phyloP scores from a whole-genome alignment of 805 yeast species.

The Nakazawaea peltata region DNA sequence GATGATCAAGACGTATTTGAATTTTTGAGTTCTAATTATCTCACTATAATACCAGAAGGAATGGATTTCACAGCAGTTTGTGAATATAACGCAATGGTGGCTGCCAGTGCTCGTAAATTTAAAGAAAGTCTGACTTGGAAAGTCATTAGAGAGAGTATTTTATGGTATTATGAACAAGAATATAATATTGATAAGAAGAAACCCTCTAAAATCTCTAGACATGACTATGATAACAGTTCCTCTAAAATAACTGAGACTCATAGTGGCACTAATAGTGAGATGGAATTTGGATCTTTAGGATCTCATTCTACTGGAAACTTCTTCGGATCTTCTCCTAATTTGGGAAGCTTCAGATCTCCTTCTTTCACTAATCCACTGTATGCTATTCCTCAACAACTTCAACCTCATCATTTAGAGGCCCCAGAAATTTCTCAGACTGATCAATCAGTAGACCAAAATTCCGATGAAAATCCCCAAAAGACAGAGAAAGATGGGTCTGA shows the following conservation, averaged over 20 bases:
- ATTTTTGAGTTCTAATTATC: slow-evolving; percentile 40
- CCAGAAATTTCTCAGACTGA: too few species aligned
- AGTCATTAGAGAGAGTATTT: slow-evolving; percentile 41
- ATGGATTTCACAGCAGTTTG: slow-evolving; percentile 47
- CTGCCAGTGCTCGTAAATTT: slow-evolving; percentile 38
- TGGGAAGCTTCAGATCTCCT: slow-evolving; percentile 1
- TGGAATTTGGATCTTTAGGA: slow-evolving; percentile 10
- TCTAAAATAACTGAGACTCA: slow-evolving; percentile 1
- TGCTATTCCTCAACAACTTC: slow-evolving; percentile 5
- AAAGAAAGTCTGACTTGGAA: slow-evolving; percentile 62
- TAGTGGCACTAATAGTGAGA: slow-evolving; percentile 8
- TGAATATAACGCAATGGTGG: slow-evolving; percentile 47
- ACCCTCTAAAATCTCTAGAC: not conserved
- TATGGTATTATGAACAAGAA: slow-evolving; percentile 19
- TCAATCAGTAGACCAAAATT: not conserved
- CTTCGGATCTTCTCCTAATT: slow-evolving; percentile 3
- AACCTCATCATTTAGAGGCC: too few species aligned
- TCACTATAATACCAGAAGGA: slow-evolving; percentile 37
- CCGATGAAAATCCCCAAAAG: slow-evolving; percentile 15
- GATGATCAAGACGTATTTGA: slow-evolving; percentile 38
- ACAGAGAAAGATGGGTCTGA: slow-evolving; percentile 3
- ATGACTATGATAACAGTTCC: not conserved
- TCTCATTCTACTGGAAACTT: slow-evolving; percentile 11
- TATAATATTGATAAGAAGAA: slow-evolving; percentile 7
- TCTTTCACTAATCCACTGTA: too few species aligned